Percentiles rank a stretch among this genome's conserved stretches.
Evolutionary conservation across 192 early-diverging fungal genomes (phyloP).

Genomic region (Mortierella claussenii): DNA sequence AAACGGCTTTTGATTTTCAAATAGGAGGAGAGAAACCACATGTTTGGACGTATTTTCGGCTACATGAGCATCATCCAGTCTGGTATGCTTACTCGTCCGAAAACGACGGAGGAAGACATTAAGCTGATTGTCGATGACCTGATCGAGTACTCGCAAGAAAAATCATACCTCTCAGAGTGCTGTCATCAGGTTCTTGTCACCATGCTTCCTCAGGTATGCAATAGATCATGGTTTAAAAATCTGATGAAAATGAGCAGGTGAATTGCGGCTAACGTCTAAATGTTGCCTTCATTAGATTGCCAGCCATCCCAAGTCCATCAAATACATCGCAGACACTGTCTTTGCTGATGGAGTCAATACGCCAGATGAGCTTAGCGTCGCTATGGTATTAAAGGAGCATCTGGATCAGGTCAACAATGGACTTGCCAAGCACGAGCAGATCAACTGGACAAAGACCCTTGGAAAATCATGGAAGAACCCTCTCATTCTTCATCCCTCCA

Average conservation of each 20-base stretch:
- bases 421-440: conserved; percentile 35
- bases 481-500: conserved; percentile 42
- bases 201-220: conserved; percentile 61
- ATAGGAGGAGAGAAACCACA: conserved; percentile 89
- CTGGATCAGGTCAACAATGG: conserved; percentile 42
- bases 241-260: too few species aligned
- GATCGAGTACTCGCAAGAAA: conserved; percentile 72
- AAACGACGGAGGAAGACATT: conserved; percentile 77
- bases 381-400: conserved; percentile 55
- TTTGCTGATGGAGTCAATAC: conserved; percentile 57
- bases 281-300: conserved; percentile 14
- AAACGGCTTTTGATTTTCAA: too few species aligned
- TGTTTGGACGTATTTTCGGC: conserved; percentile 94
- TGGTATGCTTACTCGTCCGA: conserved; percentile 71
- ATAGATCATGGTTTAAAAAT: too few species aligned
- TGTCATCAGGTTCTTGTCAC: conserved; percentile 78
- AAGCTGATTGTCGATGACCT: conserved; percentile 76
- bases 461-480: conserved; percentile 54
- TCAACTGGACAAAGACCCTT: conserved; percentile 39
- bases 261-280: neutral
- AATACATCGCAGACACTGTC: conserved; percentile 55
- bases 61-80: conserved; percentile 83
- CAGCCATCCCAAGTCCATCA: conserved; percentile 43
- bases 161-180: conserved; percentile 84
- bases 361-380: conserved; percentile 65